A percentile compares a stretch with the other conserved stretches of the same genome.
phyloP scores from a whole-genome alignment of 768 basidiomycete species.

The Auriscalpium vulgare region DNA sequence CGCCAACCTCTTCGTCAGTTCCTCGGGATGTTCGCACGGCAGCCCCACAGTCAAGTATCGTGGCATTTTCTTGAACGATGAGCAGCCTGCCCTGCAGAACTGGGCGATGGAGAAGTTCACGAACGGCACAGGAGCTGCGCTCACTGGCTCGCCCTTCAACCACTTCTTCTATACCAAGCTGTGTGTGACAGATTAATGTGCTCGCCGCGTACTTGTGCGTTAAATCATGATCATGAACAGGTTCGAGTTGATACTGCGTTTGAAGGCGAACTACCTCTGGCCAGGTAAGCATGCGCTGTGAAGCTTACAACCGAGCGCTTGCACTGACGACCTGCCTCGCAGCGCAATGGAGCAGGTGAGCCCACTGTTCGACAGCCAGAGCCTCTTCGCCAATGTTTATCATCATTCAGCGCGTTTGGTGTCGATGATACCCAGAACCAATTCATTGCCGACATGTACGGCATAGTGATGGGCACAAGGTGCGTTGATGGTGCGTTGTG shows the following conservation, averaged over 20 bases:
- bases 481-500: conserved; percentile 11
- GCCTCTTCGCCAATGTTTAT: not conserved
- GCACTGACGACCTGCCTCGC: not conserved
- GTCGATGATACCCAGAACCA: conserved; percentile 57
- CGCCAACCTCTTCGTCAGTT: conserved; percentile 37
- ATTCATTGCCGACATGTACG: conserved; percentile 53
- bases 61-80: conserved; percentile 70
- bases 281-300: conserved; percentile 28
- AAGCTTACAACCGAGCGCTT: not conserved
- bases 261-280: conserved; percentile 69
- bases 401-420: conserved; percentile 33
- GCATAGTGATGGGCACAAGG: conserved; percentile 68
- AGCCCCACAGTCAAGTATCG: conserved; percentile 62
- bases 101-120: conserved; percentile 69
- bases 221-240: conserved; percentile 22
- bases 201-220: conserved; percentile 8
- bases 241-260: conserved; percentile 56
- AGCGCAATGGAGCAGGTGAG: conserved; percentile 29
- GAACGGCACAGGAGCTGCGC: conserved; percentile 45
- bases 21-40: conserved; percentile 40
- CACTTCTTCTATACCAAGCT: conserved; percentile 50
- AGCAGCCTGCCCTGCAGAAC: conserved; percentile 61
- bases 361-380: not conserved
- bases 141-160: conserved; percentile 53
- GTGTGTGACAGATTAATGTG: conserved; percentile 24